These are phyloP conservation scores for Bipolaris cookei DNA, from an alignment of 2,329 filamentous ascomycete species.

Conservation along the genomic window DNA sequence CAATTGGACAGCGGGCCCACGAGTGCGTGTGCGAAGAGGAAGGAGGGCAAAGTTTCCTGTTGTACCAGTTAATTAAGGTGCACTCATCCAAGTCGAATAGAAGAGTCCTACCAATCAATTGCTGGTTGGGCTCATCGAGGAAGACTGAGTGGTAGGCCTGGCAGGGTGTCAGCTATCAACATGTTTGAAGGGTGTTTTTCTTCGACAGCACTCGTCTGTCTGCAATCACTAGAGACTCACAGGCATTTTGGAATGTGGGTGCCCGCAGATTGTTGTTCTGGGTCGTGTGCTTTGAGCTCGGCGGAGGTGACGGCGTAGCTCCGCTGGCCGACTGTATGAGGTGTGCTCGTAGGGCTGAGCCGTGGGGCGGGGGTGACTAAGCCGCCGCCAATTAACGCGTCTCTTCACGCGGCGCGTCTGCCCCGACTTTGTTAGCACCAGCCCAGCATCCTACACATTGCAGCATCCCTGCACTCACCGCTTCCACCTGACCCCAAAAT, in stretches of 20 bases:
- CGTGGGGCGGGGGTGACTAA: slow-evolving; percentile 42
- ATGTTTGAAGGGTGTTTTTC: not conserved
- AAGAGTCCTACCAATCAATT: slow-evolving; percentile 62
- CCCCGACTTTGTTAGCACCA: slow-evolving; percentile 3
- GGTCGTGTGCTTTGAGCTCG: slow-evolving; percentile 30
- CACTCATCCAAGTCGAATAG: no score
- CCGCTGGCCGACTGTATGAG: slow-evolving; percentile 31
- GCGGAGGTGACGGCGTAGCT: slow-evolving; percentile 40
- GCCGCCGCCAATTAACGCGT: slow-evolving; percentile 47
- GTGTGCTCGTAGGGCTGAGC: slow-evolving; percentile 46
- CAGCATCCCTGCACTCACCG: not conserved
- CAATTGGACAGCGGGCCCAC: slow-evolving; percentile 92
- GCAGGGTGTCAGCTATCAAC: slow-evolving; percentile 21
- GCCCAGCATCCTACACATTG: not conserved
- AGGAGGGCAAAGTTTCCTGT: slow-evolving; percentile 91
- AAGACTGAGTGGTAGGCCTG: slow-evolving; percentile 99
- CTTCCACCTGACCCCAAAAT: not conserved
- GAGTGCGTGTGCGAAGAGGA: slow-evolving; percentile 90
- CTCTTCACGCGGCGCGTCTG: slow-evolving; percentile 27
- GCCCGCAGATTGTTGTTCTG: slow-evolving; percentile 24
- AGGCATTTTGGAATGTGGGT: slow-evolving; percentile 53
- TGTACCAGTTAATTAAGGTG: not conserved
- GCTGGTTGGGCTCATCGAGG: slow-evolving; percentile 76
- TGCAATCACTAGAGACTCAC: slow-evolving; percentile 41
- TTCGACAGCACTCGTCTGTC: not conserved